Evolutionary conservation across 306 rosid genomes (phyloP), one percentile per base, ranked within the genome.

Genomic region (Vicia sativa): DNA sequence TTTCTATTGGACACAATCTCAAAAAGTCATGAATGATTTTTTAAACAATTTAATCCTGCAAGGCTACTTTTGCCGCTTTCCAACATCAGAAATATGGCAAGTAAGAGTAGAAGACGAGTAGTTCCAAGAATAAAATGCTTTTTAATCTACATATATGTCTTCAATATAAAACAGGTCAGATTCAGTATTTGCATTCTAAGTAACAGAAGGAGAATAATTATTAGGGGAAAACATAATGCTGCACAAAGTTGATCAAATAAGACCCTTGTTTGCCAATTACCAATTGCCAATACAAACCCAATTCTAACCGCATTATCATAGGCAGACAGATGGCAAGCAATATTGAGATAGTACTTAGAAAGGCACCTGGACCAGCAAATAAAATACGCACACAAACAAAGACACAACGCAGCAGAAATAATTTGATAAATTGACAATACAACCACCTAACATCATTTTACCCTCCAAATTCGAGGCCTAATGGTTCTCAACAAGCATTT

Each of bases 11-110:
- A 65, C 42, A 61, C 11, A 34, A 43, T 50, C 54, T 52, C 15
- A 57, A 38, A 55, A 34, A 38, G 18, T 41, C 41, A 67, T n/a
- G 16, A 57, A 14, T 50, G 48, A 43, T 6, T 37, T 58, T 66
- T 67, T 67, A 29, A 48, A 68, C 62, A 62, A 68, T 57, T 63
- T 34, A 68, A 78, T 28, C 34, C 56, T 15, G 23, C 15, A 16
- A 34, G 63, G 61, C 23, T 49, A 65, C 52, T 41, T 57, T 8
- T 16, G 21, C 11, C 19, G 19, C 23, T 72, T 56, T 44, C 49
- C 26, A 49, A 48, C 13, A 37, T 38, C 58, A 7, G 35, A 71
- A 50, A 41, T 9, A 59, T 59, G 70, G 29, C 54, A 67, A 31
- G 67, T 41, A 41, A 41, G 59, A 52, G 50, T 61, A 28, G 41